Base-by-base conservation (phyloP, 1,284 basidiomycete genomes). In the Rhodotorula sp. region DNA sequence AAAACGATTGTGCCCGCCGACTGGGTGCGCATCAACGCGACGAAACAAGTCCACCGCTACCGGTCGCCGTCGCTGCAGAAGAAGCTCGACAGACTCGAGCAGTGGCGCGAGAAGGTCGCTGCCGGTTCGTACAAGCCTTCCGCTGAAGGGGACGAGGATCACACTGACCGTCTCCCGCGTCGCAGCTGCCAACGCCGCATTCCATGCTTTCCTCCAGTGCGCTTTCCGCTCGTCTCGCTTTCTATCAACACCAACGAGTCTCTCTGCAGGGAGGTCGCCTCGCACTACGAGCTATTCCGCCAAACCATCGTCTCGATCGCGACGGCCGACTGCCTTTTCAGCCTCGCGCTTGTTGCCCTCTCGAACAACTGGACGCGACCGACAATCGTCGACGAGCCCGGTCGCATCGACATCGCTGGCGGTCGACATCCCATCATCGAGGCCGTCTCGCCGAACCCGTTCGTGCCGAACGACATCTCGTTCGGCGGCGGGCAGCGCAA, bases 401-500 rank as follows among this genome's bases (percentile, higher is more conserved):
- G 75, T 2, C 45, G 4, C 7, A 61, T 78, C 27, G 73, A 76
- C 8, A 73, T 80, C 49, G 64, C 61, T 14, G 68, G 69, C 21
- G 81, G 90, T 0, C 85, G 90, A 16, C 91, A 93, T 81, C 90
- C 90, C 0, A 89, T 94, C 87, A 87, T 93, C 19, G 93, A 96
- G 80, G 85, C 85, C 19, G 81, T 93, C 21, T 84, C 88, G 53
- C 83, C 88, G 2, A 88, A 91, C 72, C 91, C 91, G 1, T 95
- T 92, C 79, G 88, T 95, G 2, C 89, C 91, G 2, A 92, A 91
- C 78, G 84, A 46, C 27, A 50, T 77, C 53, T 10, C 48, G 48
- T 67, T 77, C 7, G 67, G 71, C 34, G 67, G 53, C 1, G 61
- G 50, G 0, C 54, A 59, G 34, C 17, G 56, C 34, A 41, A 42